phyloP scores from a whole-genome alignment of 2,329 filamentous ascomycete species.

The Phialemoniopsis sp. region DNA sequence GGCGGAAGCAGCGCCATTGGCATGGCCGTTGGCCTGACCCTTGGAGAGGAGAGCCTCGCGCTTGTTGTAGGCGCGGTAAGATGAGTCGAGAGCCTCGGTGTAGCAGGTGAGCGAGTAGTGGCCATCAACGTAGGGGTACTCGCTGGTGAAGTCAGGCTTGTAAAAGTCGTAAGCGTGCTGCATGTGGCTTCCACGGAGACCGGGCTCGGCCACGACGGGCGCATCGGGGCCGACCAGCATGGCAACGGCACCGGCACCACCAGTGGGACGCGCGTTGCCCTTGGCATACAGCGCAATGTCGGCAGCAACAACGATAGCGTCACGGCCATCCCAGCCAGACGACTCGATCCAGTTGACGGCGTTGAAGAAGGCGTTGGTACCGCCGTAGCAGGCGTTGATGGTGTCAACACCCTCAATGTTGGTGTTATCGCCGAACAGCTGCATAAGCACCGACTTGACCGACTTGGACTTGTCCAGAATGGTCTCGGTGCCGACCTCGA shows the following conservation, averaged over 20 bases:
- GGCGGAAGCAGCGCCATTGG: conserved; percentile 42
- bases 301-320: conserved; percentile 75
- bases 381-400: conserved; percentile 82
- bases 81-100: conserved; percentile 72
- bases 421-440: conserved; percentile 79
- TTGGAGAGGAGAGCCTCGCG: conserved; percentile 53
- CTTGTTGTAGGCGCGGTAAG: conserved; percentile 77
- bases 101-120: conserved; percentile 83
- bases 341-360: conserved; percentile 82
- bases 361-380: conserved; percentile 83
- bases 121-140: conserved; percentile 82
- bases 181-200: conserved; percentile 77
- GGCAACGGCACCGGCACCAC: conserved; percentile 75
- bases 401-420: conserved; percentile 82
- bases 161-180: conserved; percentile 85
- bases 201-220: conserved; percentile 72
- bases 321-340: conserved; percentile 79
- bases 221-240: conserved; percentile 76
- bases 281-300: conserved; percentile 86
- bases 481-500: conserved; percentile 84
- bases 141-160: conserved; percentile 84
- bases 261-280: conserved; percentile 75
- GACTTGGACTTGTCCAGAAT: conserved; percentile 88
- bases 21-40: conserved; percentile 52
- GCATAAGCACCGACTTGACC: conserved; percentile 85